Percentiles rank a stretch among this genome's conserved stretches.
phyloP scores from a whole-genome alignment of 768 basidiomycete genomes.

The Pleurotus citrinopileatus region DNA sequence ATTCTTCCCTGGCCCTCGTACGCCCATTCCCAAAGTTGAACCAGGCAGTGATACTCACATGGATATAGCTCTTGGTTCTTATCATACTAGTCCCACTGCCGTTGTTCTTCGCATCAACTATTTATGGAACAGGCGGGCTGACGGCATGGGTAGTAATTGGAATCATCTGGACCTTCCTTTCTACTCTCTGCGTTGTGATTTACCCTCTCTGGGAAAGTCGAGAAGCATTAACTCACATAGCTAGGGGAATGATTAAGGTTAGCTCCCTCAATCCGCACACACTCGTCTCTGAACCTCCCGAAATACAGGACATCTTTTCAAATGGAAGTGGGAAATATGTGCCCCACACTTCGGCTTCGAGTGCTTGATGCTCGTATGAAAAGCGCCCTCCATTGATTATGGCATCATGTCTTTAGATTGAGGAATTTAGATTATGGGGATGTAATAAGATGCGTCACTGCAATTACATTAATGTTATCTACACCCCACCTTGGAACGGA shows the following conservation, averaged over 20 bases:
- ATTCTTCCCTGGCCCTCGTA: conserved; percentile 68
- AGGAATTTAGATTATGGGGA: no score
- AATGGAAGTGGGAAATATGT: conserved; percentile 39
- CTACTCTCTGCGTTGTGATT: conserved; percentile 71
- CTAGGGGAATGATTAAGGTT: conserved; percentile 64
- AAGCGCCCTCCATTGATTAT: not conserved
- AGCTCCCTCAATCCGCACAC: not conserved
- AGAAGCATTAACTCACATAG: conserved; percentile 56
- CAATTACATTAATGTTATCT: no score
- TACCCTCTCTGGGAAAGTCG: conserved; percentile 89
- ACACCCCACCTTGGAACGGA: no score
- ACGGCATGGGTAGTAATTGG: conserved; percentile 81
- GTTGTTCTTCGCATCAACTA: conserved; percentile 77
- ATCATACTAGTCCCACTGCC: conserved; percentile 81
- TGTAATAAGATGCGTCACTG: no score
- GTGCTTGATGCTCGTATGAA: not conserved
- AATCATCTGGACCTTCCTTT: conserved; percentile 82
- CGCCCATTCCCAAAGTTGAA: conserved; percentile 17
- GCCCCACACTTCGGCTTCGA: not conserved
- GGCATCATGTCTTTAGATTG: no score
- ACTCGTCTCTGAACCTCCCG: not conserved
- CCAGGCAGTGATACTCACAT: not conserved
- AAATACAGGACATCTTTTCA: conserved; percentile 36
- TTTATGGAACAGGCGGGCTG: conserved; percentile 63
- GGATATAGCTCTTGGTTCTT: conserved; percentile 50